Evolutionary conservation across 2,329 filamentous ascomycete genomes (phyloP), one percentile per base, ranked within the genome.

Genomic region (Colletotrichum sp.): DNA sequence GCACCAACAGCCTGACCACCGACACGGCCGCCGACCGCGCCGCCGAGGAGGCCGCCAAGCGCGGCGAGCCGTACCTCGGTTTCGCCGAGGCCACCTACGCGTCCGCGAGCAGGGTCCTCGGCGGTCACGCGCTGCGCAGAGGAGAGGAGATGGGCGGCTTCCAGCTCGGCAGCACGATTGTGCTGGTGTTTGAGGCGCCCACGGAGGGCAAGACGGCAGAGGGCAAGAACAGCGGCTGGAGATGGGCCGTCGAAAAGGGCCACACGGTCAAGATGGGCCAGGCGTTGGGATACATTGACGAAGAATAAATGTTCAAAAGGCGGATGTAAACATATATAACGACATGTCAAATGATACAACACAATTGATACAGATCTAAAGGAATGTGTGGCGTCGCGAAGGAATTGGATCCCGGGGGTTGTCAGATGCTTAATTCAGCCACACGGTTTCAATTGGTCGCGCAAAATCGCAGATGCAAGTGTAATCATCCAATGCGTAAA

Each of bases 131-230:
- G 2, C 87, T 99, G 71, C 91, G 93, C 77, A 90, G 94, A 59
- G 97, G 97, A 43, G 96, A 98, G 82, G 97, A 99, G 85, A 98
- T 99, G 96, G 97, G 97, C 70, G 97, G 97, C 0, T 99, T 99
- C 86, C 95, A 97, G 87, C 89, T 99, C 5, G 97, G 97, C 24
- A 98, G 95, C 83, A 98, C 96, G 2, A 93, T 99, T 78, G 97
- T 99, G 52, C 88, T 99, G 68, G 96, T 99, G 1, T 99, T 99
- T 82, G 97, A 99, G 86, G 97, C 97, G 14, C 97, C 97, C 0
- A 76, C 68, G 16, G 76, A 76, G 69, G 24, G 75, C 38, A 76
- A 71, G 30, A 48, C 68, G 7, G 26, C 43, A 18, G 86, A 89
- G 67, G 86, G 89, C 69, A 91, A 89, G 73, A 91, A 90, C 43